phyloP scores from a whole-genome alignment of 331 rosid species.

The Quercus lobata region DNA sequence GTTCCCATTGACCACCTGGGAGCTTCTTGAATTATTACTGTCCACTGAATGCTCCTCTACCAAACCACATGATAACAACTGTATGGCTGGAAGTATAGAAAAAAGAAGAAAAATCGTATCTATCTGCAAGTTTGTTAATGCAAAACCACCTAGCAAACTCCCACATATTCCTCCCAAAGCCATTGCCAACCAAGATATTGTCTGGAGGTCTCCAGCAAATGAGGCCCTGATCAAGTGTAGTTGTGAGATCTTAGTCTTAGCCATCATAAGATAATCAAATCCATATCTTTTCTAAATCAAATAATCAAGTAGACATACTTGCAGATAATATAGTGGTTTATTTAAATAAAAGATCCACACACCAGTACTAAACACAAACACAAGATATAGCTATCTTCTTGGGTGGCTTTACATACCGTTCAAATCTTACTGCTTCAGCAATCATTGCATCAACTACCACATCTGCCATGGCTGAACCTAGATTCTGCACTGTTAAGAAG shows the following conservation, averaged over 20 bases:
- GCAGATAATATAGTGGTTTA: slow-evolving; percentile 9
- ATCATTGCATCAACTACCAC: slow-evolving; percentile 93
- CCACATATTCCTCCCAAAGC: slow-evolving; percentile 88
- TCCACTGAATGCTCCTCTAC: slow-evolving; percentile 54
- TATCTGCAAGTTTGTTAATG: slow-evolving; percentile 57
- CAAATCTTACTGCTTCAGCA: slow-evolving; percentile 81
- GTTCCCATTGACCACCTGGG: slow-evolving; percentile 21
- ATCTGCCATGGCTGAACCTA: slow-evolving; percentile 93
- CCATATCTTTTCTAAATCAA: neutral
- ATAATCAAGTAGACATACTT: neutral
- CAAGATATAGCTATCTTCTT: neutral
- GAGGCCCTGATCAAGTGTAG: slow-evolving; percentile 50
- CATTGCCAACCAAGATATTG: slow-evolving; percentile 78
- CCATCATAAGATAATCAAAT: neutral
- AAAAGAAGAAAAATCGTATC: slow-evolving; percentile 66
- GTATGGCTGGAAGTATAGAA: slow-evolving; percentile 61
- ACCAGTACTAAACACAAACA: neutral
- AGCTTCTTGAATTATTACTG: slow-evolving; percentile 17
- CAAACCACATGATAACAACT: slow-evolving; percentile 65
- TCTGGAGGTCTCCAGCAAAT: slow-evolving; percentile 82
- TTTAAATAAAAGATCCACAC: slow-evolving; percentile 4
- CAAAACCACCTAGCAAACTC: slow-evolving; percentile 76
- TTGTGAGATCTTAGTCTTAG: neutral
- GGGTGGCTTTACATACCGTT: slow-evolving; percentile 40
- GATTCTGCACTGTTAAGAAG: slow-evolving; percentile 69